These are phyloP conservation scores for Botrytis aclada DNA, from an alignment of 2,329 filamentous ascomycete species.

Conservation along the genomic window DNA sequence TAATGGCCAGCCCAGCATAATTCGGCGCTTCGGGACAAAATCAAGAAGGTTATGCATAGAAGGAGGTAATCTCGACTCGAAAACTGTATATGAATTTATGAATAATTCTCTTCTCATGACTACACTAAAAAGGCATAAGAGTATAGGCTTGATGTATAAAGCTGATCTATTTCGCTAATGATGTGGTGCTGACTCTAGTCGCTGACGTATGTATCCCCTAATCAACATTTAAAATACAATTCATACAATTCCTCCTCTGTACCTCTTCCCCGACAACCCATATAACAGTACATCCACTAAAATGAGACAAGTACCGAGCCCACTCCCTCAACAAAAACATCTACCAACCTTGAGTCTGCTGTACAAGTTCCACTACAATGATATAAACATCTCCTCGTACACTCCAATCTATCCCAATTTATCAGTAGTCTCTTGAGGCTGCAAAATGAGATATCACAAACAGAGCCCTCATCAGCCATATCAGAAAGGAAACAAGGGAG, in stretches of 20 bases:
- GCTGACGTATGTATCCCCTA: background rate
- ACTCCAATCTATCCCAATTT: background rate
- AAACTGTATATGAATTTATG: background rate
- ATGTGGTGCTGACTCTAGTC: background rate
- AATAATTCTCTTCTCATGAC: background rate
- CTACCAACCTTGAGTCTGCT: background rate
- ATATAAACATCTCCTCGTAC: background rate
- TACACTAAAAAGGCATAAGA: background rate
- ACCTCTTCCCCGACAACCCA: background rate
- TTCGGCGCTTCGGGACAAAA: background rate
- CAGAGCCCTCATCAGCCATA: background rate
- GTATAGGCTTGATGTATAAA: background rate
- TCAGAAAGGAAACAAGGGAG: background rate
- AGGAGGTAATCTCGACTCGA: background rate
- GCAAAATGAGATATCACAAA: background rate
- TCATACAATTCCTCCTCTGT: background rate
- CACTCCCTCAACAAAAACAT: background rate
- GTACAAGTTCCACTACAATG: background rate
- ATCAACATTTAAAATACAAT: background rate
- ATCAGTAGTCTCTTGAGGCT: background rate
- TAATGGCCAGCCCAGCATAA: background rate
- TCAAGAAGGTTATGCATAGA: background rate
- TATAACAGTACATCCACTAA: background rate
- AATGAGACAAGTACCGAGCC: background rate
- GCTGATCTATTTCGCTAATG: background rate